Conservation (phyloP, 495 filamentous ascomycete species). For the Podospora conica region DNA sequence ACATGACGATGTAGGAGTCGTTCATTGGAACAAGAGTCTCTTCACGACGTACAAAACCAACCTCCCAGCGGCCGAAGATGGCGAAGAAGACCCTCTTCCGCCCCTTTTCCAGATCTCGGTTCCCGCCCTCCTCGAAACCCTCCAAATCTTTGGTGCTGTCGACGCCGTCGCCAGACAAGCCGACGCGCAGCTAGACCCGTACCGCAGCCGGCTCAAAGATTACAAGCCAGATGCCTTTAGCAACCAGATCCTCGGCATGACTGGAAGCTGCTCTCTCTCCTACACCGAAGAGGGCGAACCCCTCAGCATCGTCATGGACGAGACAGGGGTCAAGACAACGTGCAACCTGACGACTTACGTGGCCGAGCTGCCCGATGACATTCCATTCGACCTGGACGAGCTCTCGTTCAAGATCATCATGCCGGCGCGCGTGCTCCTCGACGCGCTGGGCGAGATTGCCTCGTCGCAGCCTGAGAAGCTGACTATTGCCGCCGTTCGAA, state of each 20-base stretch:
- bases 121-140: conserved; percentile 80
- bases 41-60: conserved; percentile 73
- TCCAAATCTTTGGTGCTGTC: conserved; percentile 85
- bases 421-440: conserved; percentile 73
- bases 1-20: conserved; percentile 51
- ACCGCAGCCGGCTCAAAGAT: conserved; percentile 48
- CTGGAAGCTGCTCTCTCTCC: conserved; percentile 72
- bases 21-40: conserved; percentile 65
- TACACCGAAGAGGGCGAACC: conserved; percentile 68
- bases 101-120: conserved; percentile 75
- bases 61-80: conserved; percentile 28
- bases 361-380: conserved; percentile 54
- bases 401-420: conserved; percentile 92
- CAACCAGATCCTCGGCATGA: conserved; percentile 66
- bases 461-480: conserved; percentile 57
- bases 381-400: conserved; percentile 68
- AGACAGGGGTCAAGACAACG: conserved; percentile 79
- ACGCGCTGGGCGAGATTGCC: conserved; percentile 78
- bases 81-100: conserved; percentile 35
- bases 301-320: conserved; percentile 73
- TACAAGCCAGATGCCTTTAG: conserved; percentile 65
- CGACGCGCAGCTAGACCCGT: conserved; percentile 46
- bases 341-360: conserved; percentile 92
- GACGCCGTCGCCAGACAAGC: conserved; percentile 53
- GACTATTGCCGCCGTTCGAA: conserved; percentile 57